Evolutionary conservation across 2,329 filamentous ascomycete species (phyloP).

Genomic region (Decorospora gaudefroyi): DNA sequence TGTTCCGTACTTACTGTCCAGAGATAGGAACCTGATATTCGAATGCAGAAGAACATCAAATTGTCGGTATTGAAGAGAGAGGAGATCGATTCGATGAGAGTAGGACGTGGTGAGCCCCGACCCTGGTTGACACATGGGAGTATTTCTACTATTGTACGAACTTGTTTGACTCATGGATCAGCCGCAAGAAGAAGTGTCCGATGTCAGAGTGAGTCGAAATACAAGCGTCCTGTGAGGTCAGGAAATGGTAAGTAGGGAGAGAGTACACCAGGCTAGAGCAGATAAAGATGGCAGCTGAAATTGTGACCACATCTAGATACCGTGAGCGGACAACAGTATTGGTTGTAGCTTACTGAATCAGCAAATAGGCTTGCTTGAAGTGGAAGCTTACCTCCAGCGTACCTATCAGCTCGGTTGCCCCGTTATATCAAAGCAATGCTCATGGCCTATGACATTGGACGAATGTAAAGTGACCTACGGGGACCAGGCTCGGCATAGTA

Average conservation of each 20-base stretch:
- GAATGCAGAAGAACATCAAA: too few species aligned
- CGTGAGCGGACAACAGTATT: background rate
- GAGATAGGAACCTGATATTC: too few species aligned
- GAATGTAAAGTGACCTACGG: too few species aligned
- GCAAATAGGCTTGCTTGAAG: too few species aligned
- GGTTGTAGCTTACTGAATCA: background rate
- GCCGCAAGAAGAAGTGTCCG: constrained; percentile 19
- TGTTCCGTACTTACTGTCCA: too few species aligned
- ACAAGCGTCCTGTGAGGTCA: constrained; percentile 19
- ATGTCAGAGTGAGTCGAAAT: constrained; percentile 26
- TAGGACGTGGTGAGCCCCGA: constrained; percentile 13
- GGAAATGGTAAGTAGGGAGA: background rate
- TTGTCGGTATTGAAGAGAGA: background rate
- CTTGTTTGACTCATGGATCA: constrained; percentile 13
- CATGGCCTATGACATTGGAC: background rate
- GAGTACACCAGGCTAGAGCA: background rate
- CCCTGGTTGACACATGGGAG: constrained; percentile 15
- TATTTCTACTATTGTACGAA: constrained; percentile 31
- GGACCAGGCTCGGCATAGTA: too few species aligned
- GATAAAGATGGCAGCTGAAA: background rate
- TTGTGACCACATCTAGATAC: background rate
- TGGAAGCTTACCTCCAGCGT: too few species aligned
- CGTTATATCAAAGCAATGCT: background rate
- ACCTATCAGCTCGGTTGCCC: constrained; percentile 2
- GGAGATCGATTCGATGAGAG: background rate